Percentiles rank a stretch among this genome's conserved stretches.
These are phyloP conservation scores for Clarireedia sp. DNA, from an alignment of 2,329 filamentous ascomycete species.

Conservation along the genomic window DNA sequence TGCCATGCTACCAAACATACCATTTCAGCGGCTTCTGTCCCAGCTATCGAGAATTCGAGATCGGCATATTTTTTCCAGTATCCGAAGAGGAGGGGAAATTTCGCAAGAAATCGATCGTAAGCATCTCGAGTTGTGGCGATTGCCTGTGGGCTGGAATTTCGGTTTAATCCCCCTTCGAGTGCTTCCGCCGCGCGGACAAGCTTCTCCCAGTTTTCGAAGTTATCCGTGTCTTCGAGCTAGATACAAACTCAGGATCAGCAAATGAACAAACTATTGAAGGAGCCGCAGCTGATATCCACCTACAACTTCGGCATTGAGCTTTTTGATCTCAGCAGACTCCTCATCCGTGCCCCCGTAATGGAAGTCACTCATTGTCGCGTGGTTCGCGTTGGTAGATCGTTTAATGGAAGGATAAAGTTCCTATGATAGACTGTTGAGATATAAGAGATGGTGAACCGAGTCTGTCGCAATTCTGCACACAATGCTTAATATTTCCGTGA, in stretches of 20 bases:
- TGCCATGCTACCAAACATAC: conserved; percentile 40
- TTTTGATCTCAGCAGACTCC: conserved; percentile 74
- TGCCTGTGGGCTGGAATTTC: conserved; percentile 91
- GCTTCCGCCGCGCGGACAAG: conserved; percentile 74
- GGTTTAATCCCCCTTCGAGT: conserved; percentile 87
- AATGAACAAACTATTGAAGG: neutral
- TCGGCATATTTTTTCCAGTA: conserved; percentile 99
- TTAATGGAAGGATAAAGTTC: neutral
- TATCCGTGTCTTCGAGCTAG: conserved; percentile 60
- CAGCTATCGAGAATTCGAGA: conserved; percentile 91
- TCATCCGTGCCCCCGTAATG: conserved; percentile 68
- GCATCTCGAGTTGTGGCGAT: conserved; percentile 79
- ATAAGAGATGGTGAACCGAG: no score
- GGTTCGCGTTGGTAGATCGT: neutral
- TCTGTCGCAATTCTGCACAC: no score
- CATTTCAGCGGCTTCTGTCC: conserved; percentile 95
- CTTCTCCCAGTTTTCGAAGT: conserved; percentile 92
- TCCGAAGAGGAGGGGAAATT: conserved; percentile 91
- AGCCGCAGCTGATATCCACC: conserved; percentile 30
- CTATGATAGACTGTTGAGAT: neutral
- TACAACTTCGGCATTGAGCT: conserved; percentile 71
- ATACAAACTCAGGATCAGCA: conserved; percentile 12
- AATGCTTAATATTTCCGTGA: neutral
- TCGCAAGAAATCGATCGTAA: conserved; percentile 88
- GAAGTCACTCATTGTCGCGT: conserved; percentile 57